These are phyloP conservation scores for Kalaharituber pfeilii DNA, from an alignment of 2,329 filamentous ascomycete genomes.

Conservation along the genomic window DNA sequence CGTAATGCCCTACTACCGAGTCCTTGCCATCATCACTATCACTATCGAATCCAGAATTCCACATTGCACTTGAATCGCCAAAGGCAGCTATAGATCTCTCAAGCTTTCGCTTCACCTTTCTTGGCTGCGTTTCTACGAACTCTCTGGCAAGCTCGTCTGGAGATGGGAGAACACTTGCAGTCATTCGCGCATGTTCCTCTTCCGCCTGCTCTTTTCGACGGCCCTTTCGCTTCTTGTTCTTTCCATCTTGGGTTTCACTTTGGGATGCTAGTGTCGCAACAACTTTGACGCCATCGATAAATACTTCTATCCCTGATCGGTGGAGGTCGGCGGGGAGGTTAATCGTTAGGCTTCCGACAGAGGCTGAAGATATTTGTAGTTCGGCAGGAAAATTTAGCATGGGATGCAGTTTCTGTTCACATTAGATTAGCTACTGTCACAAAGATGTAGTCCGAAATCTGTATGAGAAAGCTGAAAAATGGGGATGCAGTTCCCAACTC, in stretches of 20 bases:
- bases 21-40: slow-evolving; percentile 39
- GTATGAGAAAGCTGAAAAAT: neutral
- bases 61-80: neutral
- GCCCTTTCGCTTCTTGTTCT: neutral
- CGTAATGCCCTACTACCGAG: neutral
- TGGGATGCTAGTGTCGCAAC: slow-evolving; percentile 37
- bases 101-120: slow-evolving; percentile 46
- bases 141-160: slow-evolving; percentile 29
- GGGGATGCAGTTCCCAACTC: slow-evolving; percentile 44
- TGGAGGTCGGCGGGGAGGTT: slow-evolving; percentile 79
- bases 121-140: slow-evolving; percentile 50
- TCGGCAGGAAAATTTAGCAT: slow-evolving; percentile 56
- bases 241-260: neutral
- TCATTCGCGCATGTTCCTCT: neutral
- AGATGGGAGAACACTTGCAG: neutral
- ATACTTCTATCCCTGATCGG: slow-evolving; percentile 61
- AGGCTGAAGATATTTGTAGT: slow-evolving; percentile 54
- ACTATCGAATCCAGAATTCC: slow-evolving; percentile 41
- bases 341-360: slow-evolving; percentile 56
- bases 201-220: neutral
- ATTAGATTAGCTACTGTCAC: neutral
- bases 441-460: neutral
- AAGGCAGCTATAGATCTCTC: slow-evolving; percentile 48
- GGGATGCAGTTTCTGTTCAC: slow-evolving; percentile 52
- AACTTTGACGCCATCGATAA: slow-evolving; percentile 65